Conservation (phyloP, 371 early-diverging fungal genomes). For the Mucor plumbeus region DNA sequence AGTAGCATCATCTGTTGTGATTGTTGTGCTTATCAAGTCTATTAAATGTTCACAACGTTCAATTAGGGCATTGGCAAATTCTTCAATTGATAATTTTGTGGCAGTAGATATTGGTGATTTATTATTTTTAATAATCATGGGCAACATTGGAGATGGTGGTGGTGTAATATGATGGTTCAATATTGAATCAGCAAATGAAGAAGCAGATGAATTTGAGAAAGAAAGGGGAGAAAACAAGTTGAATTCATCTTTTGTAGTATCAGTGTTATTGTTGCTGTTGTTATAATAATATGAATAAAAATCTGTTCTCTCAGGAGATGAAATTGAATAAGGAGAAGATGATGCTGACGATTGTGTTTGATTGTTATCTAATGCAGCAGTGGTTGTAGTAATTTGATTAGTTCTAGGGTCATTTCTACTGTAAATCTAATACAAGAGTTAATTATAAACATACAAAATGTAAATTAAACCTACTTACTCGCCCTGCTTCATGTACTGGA, state of each 20-base stretch:
- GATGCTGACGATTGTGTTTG: constrained; percentile 6
- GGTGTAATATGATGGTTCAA: constrained; percentile 1
- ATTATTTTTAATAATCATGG: constrained; percentile 1
- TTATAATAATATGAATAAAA: constrained; percentile 18
- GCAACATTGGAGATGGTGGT: constrained; percentile 15
- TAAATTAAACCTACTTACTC: background rate
- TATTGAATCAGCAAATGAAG: constrained; percentile 20
- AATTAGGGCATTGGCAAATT: constrained; percentile 10
- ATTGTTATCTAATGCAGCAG: background rate
- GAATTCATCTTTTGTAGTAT: background rate
- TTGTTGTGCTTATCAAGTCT: constrained; percentile 5
- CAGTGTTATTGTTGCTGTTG: constrained; percentile 4
- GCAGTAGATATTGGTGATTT: background rate
- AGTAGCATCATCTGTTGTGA: background rate
- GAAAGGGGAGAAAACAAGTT: constrained; percentile 28
- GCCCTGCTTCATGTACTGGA: background rate
- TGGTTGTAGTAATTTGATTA: background rate
- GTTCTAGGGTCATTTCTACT: background rate
- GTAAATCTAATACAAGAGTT: background rate
- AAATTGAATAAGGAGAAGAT: constrained; percentile 19
- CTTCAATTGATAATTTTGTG: constrained; percentile 8
- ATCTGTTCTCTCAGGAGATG: constrained; percentile 29
- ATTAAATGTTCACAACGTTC: constrained; percentile 11
- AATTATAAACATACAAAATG: background rate
- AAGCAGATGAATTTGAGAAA: constrained; percentile 21